Conservation (phyloP, 108 stramenopile genomes). For the Conticribra guillardii region DNA sequence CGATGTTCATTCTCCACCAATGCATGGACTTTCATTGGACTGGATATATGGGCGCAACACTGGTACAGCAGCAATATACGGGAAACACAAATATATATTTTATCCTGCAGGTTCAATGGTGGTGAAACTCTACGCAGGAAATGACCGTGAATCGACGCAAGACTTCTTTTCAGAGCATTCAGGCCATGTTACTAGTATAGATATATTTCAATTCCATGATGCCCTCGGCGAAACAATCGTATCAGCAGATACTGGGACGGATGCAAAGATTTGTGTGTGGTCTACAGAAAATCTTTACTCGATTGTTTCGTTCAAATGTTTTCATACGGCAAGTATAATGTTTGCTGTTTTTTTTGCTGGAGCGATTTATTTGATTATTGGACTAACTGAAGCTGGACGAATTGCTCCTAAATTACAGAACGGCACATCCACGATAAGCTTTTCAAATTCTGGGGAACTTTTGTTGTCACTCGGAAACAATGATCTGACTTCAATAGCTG, state of each 20-base stretch:
- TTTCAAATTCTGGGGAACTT: constrained; percentile 34
- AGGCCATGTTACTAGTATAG: constrained; percentile 36
- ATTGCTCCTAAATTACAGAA: constrained; percentile 4
- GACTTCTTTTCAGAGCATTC: constrained; percentile 34
- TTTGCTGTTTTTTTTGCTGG: background rate
- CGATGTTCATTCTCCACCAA: constrained; percentile 14
- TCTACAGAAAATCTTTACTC: constrained; percentile 5
- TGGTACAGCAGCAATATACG: constrained; percentile 14
- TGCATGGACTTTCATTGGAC: constrained; percentile 18
- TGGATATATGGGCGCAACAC: constrained; percentile 38
- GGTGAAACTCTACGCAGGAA: constrained; percentile 20
- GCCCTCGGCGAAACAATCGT: constrained; percentile 23
- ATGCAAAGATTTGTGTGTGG: constrained; percentile 41
- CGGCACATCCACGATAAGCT: constrained; percentile 22
- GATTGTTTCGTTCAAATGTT: constrained; percentile 6
- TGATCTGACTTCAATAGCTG: constrained; percentile 12
- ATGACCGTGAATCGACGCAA: constrained; percentile 5
- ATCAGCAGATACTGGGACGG: constrained; percentile 28
- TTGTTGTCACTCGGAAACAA: constrained; percentile 25
- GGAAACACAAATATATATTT: constrained; percentile 17
- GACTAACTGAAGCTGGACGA: background rate
- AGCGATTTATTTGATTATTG: background rate
- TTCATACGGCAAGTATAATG: background rate
- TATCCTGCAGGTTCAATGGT: constrained; percentile 40
- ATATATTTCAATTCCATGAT: constrained; percentile 16